phyloP scores from a whole-genome alignment of 2,329 filamentous ascomycete species.

The Aspergillus proliferans region DNA sequence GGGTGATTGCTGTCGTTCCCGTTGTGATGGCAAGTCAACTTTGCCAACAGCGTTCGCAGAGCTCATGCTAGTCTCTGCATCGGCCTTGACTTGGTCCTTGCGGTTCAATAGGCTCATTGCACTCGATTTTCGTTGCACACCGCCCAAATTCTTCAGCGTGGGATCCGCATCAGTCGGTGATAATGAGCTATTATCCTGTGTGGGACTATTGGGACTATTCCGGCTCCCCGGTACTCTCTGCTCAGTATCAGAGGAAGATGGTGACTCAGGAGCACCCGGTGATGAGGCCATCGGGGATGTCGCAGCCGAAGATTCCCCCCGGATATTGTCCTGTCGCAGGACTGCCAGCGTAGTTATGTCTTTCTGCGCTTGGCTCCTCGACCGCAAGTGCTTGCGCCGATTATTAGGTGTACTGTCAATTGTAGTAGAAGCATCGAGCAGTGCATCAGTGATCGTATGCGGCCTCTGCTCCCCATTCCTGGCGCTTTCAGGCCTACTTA shows the following conservation, averaged over 20 bases:
- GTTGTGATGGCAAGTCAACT: slow-evolving; percentile 50
- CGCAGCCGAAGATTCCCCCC: slow-evolving; percentile 19
- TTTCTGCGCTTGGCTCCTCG: slow-evolving; percentile 36
- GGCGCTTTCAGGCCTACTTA: slow-evolving; percentile 22
- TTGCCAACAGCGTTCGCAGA: slow-evolving; percentile 60
- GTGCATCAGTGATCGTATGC: slow-evolving; percentile 81
- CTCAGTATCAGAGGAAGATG: slow-evolving; percentile 29
- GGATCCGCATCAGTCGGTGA: slow-evolving; percentile 24
- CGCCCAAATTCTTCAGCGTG: slow-evolving; percentile 20
- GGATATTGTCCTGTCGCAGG: slow-evolving; percentile 18
- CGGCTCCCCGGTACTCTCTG: slow-evolving; percentile 21
- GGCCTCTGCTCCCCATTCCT: slow-evolving; percentile 40
- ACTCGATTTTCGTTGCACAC: slow-evolving; percentile 42
- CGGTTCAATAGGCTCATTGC: slow-evolving; percentile 56
- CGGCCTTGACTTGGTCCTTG: slow-evolving; percentile 53
- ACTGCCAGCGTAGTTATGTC: slow-evolving; percentile 15
- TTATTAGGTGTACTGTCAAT: slow-evolving; percentile 61
- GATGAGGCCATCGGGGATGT: slow-evolving; percentile 34
- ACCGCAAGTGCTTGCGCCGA: slow-evolving; percentile 34
- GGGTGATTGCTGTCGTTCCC: slow-evolving; percentile 30
- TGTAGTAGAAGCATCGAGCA: slow-evolving; percentile 85
- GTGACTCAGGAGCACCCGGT: slow-evolving; percentile 25
- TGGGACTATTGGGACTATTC: slow-evolving; percentile 18
- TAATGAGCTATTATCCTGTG: slow-evolving; percentile 22
- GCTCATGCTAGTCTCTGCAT: slow-evolving; percentile 59